These are phyloP conservation scores for Pleurotus djamor DNA, from an alignment of 768 basidiomycete species.

Conservation along the genomic window DNA sequence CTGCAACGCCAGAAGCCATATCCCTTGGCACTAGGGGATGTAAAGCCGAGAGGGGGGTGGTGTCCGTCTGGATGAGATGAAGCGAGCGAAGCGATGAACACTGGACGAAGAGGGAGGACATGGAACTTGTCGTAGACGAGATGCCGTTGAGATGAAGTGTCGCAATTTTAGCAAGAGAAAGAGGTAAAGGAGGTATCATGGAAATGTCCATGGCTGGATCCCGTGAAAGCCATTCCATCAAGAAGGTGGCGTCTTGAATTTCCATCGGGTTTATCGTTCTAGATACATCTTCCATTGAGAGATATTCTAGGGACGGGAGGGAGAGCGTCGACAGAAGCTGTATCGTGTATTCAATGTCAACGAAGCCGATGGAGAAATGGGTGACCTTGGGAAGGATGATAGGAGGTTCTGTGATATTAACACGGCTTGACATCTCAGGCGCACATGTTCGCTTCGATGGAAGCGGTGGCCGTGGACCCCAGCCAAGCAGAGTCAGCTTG, in stretches of 20 bases:
- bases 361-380: constrained; percentile 38
- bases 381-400: constrained; percentile 26
- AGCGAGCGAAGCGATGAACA: constrained; percentile 22
- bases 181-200: constrained; percentile 6
- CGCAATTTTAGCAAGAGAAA: constrained; percentile 21
- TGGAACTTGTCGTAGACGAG: constrained; percentile 13
- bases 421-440: constrained; percentile 8
- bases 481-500: constrained; percentile 47
- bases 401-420: background rate
- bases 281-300: constrained; percentile 41
- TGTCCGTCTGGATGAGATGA: constrained; percentile 17
- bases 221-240: constrained; percentile 31
- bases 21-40: background rate
- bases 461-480: constrained; percentile 38
- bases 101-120: constrained; percentile 23
- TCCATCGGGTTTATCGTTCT: constrained; percentile 29
- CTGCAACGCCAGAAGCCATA: background rate
- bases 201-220: background rate
- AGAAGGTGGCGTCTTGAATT: constrained; percentile 28
- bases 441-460: background rate
- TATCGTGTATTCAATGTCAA: constrained; percentile 36
- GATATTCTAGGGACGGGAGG: constrained; percentile 18
- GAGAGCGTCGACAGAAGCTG: constrained; percentile 33
- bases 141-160: constrained; percentile 29
- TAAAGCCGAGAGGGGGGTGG: constrained; percentile 16